Percentiles rank a stretch among this genome's conserved stretches.
Conservation (phyloP, 2,329 filamentous ascomycete species). For the Aureobasidium uvarum region DNA sequence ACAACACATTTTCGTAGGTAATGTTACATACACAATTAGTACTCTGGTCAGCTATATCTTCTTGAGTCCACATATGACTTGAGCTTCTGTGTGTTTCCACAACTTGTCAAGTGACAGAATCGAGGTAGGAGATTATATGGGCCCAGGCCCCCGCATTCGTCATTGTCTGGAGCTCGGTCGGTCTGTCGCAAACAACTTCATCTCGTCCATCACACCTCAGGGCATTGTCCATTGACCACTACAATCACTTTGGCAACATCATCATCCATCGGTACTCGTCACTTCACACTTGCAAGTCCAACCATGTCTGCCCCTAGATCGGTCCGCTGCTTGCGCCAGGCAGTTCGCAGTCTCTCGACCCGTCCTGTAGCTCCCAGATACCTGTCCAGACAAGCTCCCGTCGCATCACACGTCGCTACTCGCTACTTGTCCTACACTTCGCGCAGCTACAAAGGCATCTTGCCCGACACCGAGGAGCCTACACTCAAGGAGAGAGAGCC, state of each 20-base stretch:
- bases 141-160: constrained; percentile 7
- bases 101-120: background rate
- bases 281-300: background rate
- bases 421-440: constrained; percentile 25
- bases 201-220: background rate
- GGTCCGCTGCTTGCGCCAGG: constrained; percentile 32
- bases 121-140: background rate
- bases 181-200: constrained; percentile 18
- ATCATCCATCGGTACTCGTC: background rate
- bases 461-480: constrained; percentile 45
- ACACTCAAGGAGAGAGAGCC: constrained; percentile 42
- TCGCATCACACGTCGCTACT: constrained; percentile 25
- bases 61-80: background rate
- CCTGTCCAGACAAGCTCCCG: constrained; percentile 13
- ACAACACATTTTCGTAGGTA: background rate
- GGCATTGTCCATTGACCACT: background rate
- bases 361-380: constrained; percentile 20
- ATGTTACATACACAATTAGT: background rate
- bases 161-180: constrained; percentile 9
- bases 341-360: constrained; percentile 29
- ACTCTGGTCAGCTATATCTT: background rate
- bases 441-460: constrained; percentile 37
- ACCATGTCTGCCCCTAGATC: constrained; percentile 33
- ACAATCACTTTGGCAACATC: background rate
- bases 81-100: background rate